Base-by-base conservation (phyloP, 192 early-diverging fungal genomes). In the Radiomyces spectabilis region DNA sequence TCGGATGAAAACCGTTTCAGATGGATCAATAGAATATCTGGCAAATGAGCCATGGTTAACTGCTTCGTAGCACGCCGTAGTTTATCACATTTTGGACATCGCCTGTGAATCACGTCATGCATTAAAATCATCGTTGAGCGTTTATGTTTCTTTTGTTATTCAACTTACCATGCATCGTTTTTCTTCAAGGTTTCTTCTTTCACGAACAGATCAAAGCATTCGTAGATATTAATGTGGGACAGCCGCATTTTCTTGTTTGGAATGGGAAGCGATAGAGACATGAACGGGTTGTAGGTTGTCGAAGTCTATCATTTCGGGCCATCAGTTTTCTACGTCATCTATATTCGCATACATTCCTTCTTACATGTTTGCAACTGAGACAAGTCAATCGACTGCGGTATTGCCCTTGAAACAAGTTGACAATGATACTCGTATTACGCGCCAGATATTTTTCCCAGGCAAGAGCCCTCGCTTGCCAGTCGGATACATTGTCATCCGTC, bases 1-100 rank as follows among this genome's bases (percentile, higher is more conserved):
- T 89, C 73, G 26, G 77, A 92, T 19, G 87, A 95, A 47, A 97
- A 99, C 44, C 95, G 80, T 66, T 98, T 99, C 57, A 99, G 54
- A 53, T 97, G 93, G 41, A 99, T 82, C 43, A 97, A 63, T n/a
- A 99, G 68, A 27, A 99, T 84, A 42, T 85, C 75, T 1, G 97
- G 97, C 24, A 97, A 66, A 19, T 80, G 73, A 1, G 89, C 84
- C 10, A 99, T 73, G 9, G 81, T 77, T 32, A 95, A 56, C n/a
- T 68, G 71, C 63, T 99, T 99, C n/a, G 79, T 83, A 2, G 93
- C 79, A 13, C 76, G 67, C 4, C 93, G 79, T n/a, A 66, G 76
- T 12, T 72, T 65, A 56, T 90, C 86, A 67, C 95, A 97, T 21
- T 69, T 45, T 4, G 94, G 88, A 53, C 96, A 99, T 31, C 78